Percentiles rank a stretch among this genome's conserved stretches.
phyloP scores from a whole-genome alignment of 1,284 basidiomycete genomes.

The Boletus sp. region DNA sequence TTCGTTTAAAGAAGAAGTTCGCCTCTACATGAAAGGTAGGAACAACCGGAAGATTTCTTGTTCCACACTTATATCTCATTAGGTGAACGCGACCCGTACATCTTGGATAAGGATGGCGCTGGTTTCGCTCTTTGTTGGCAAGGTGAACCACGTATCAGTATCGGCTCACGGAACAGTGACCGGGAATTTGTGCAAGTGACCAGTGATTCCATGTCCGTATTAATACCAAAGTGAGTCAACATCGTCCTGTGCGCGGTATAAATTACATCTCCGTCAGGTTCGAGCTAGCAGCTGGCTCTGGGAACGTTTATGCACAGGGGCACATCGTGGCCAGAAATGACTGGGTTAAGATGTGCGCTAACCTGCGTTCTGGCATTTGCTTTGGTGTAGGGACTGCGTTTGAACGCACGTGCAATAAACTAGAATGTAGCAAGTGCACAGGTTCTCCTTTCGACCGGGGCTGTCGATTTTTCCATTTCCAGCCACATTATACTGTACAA shows the following conservation, averaged over 20 bases:
- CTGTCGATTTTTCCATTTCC: conserved; percentile 85
- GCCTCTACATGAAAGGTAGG: conserved; percentile 85
- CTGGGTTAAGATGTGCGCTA: conserved; percentile 71
- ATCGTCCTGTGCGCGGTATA: background rate
- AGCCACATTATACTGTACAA: conserved; percentile 81
- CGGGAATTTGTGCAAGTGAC: conserved; percentile 84
- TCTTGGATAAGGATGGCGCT: conserved; percentile 74
- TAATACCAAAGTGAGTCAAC: conserved; percentile 73
- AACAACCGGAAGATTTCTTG: conserved; percentile 6
- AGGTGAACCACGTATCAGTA: conserved; percentile 72
- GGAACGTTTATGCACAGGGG: conserved; percentile 24
- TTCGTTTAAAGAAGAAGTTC: conserved; percentile 76
- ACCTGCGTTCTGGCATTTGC: conserved; percentile 86
- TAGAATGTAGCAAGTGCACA: conserved; percentile 69
- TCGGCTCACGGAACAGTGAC: conserved; percentile 78
- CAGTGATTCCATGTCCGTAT: conserved; percentile 80
- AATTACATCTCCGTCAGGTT: conserved; percentile 26
- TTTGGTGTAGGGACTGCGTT: conserved; percentile 88
- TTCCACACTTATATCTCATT: conserved; percentile 23
- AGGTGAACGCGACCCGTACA: conserved; percentile 89
- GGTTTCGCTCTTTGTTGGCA: conserved; percentile 92
- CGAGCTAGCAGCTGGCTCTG: conserved; percentile 15
- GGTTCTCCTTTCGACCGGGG: conserved; percentile 72
- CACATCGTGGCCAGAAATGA: conserved; percentile 29
- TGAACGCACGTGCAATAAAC: conserved; percentile 79